Evolutionary conservation across 75 land plant genomes (phyloP), one percentile per base, ranked within the genome.

Genomic region (Chamaecyparis obtusa): DNA sequence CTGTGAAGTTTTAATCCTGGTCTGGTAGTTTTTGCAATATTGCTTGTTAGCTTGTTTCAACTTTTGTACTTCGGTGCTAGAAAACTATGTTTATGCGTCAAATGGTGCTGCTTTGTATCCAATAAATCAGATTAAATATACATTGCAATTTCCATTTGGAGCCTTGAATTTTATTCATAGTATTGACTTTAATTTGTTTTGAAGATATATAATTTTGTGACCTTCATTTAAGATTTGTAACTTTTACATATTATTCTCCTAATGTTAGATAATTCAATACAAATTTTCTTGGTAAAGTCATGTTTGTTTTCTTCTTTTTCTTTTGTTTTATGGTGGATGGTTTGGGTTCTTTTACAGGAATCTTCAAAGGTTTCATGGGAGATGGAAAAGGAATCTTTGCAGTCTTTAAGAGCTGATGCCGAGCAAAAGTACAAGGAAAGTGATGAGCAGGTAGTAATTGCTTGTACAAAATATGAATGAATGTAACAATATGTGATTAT

Each of bases 381-480:
- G 69, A 85, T 87, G 81, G 99, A 97, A 71, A 97, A 92, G 80
- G 85, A 86, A 44, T 72, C 85, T 1, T 78, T 97, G 30, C 91
- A 92, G 88, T 85, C 91, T 48, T 86, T 64, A 57, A 95, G 88
- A 87, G 84, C 69, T 81, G 94, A 95, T 56, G 92, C 93, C 49
- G 93, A 95, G 84, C 91, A 88, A 67, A 93, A 91, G 83, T 95
- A 91, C 57, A 90, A 87, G 81, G 99, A 98, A 83, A 75, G 93
- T 27, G 90, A 95, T 91, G 99, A 98, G 83, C 99, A 97, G 96
- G 99, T 95, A 88, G 51, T 46, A 48, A 85, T 16, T 21, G 24
- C 24, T 3, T 81, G 81, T 27, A 5, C 16, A 9, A 32, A 80
- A 36, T 80, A n/a, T 33, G 36, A 35, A 35, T 19, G 11, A 24